Conservation (phyloP, 2,329 filamentous ascomycete genomes). For the Gnomoniopsis sp. region DNA sequence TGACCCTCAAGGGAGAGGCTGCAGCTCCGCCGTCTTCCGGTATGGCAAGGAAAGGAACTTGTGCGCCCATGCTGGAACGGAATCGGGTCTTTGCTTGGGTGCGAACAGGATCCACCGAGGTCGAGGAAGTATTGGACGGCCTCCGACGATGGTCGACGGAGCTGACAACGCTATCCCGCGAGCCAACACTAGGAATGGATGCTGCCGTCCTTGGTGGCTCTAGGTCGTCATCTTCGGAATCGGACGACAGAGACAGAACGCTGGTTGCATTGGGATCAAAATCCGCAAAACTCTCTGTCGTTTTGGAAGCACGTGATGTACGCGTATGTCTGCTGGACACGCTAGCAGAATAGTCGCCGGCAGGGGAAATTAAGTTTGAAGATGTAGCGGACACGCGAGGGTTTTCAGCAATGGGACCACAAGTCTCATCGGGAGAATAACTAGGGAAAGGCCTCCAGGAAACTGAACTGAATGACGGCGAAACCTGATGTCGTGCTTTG, state of each 20-base stretch:
- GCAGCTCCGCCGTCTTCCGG: conserved; percentile 28
- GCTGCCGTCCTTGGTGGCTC: conserved; percentile 31
- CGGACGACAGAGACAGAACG: conserved; percentile 54
- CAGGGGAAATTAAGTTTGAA: conserved; percentile 26
- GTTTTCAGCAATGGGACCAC: conserved; percentile 26
- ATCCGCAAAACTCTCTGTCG: conserved; percentile 46
- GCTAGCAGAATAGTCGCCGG: conserved; percentile 45
- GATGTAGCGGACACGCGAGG: conserved; percentile 25
- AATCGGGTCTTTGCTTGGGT: conserved; percentile 20
- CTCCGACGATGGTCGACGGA: conserved; percentile 8
- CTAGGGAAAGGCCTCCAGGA: conserved; percentile 6
- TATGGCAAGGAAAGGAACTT: conserved; percentile 41
- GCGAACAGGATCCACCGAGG: conserved; percentile 10
- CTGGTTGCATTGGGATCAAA: conserved; percentile 53
- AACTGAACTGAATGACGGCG: conserved; percentile 11
- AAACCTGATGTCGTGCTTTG: conserved; percentile 10
- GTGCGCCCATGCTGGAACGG: conserved; percentile 36
- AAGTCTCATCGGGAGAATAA: conserved; percentile 21
- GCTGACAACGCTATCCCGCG: conserved; percentile 21
- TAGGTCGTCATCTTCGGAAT: conserved; percentile 47
- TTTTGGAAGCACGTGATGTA: conserved; percentile 50
- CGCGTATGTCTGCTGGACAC: conserved; percentile 54
- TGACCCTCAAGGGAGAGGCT: conserved; percentile 20
- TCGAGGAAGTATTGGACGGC: conserved; percentile 11
- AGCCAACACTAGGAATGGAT: conserved; percentile 28